These are phyloP conservation scores for Orbilia javanica DNA, from an alignment of 2,329 filamentous ascomycete species.

Conservation along the genomic window DNA sequence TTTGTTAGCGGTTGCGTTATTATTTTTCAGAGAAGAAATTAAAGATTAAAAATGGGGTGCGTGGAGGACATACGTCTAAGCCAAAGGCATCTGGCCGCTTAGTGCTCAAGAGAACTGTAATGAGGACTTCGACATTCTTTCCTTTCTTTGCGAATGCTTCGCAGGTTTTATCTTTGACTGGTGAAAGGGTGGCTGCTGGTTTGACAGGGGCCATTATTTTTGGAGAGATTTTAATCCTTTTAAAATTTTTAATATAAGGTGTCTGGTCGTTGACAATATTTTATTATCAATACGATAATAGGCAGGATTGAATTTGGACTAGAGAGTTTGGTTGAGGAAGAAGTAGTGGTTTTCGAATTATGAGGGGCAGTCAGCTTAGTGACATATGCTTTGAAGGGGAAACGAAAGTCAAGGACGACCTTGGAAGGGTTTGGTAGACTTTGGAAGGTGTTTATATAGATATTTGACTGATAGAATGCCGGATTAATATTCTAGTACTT, in stretches of 20 bases:
- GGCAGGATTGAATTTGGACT: not conserved
- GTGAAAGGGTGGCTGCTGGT: not conserved
- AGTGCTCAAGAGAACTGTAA: conserved; percentile 39
- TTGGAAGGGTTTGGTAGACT: not conserved
- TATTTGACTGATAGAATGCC: not conserved
- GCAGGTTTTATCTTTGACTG: conserved; percentile 35
- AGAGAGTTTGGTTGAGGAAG: not conserved
- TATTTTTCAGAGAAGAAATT: not conserved
- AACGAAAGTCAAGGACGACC: not conserved
- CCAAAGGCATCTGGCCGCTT: conserved; percentile 46
- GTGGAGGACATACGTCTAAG: conserved; percentile 36
- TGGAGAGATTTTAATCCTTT: not conserved
- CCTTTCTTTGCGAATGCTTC: conserved; percentile 40
- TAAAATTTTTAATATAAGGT: not conserved
- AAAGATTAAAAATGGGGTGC: not conserved
- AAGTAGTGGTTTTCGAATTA: not conserved
- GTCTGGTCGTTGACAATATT: not conserved
- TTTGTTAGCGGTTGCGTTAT: not conserved
- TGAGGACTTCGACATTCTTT: conserved; percentile 37
- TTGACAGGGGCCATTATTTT: conserved; percentile 23
- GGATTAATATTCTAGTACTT: not conserved
- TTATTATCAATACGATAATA: not conserved
- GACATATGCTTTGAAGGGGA: not conserved
- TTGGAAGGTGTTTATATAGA: conserved; percentile 30
- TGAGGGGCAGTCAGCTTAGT: not conserved